These are phyloP conservation scores for Paramecium caudatum DNA, from an alignment of 73 alveolate genomes.

Conservation along the genomic window DNA sequence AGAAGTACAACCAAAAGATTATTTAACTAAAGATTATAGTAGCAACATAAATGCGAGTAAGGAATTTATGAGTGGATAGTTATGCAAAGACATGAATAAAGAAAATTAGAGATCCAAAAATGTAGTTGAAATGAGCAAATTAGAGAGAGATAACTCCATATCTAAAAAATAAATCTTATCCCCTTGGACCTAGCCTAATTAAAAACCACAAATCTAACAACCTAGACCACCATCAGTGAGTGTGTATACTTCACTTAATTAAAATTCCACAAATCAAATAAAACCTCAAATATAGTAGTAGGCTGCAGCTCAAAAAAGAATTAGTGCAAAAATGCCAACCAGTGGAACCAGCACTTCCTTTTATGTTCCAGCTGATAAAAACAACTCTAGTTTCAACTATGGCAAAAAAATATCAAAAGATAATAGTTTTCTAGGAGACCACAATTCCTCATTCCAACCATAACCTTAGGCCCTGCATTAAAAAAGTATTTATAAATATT, in stretches of 20 bases:
- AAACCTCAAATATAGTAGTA: not conserved
- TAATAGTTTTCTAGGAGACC: conserved; percentile 1
- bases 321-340: conserved; percentile 35
- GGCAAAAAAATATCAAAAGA: conserved; percentile 62
- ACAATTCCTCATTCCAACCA: not conserved
- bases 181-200: conserved; percentile 5
- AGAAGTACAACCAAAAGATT: conserved; percentile 20
- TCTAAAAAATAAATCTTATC: conserved; percentile 1
- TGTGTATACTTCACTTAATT: not conserved
- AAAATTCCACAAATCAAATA: not conserved
- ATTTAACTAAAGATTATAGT: not conserved
- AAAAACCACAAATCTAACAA: not conserved
- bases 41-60: not conserved
- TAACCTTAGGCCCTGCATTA: not conserved
- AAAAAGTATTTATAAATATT: not conserved
- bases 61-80: conserved; percentile 8
- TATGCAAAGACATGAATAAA: not conserved
- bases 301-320: not conserved
- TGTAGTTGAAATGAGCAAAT: not conserved
- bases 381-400: not conserved
- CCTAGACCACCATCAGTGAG: conserved; percentile 32
- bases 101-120: conserved; percentile 11
- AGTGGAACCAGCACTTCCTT: conserved; percentile 41
- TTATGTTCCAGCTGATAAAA: conserved; percentile 35
- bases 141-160: conserved; percentile 31